These are phyloP conservation scores for Dorcoceras hygrometricum DNA, from an alignment of 257 asterid species.

Conservation along the genomic window DNA sequence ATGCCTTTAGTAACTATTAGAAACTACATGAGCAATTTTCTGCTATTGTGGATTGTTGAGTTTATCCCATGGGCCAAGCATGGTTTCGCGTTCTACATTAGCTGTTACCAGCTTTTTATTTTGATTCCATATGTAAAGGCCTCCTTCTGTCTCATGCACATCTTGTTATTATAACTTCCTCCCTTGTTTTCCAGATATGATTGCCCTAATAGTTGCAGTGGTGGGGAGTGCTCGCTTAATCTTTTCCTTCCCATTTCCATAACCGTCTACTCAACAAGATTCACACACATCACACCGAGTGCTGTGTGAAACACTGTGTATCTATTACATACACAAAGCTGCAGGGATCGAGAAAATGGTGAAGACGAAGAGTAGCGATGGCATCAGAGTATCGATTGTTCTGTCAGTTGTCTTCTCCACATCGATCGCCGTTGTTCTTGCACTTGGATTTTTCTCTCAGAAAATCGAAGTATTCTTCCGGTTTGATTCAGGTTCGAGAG, in stretches of 20 bases:
- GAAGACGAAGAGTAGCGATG: constrained; percentile 20
- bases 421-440: constrained; percentile 25
- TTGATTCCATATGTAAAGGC: too few species aligned
- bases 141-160: too few species aligned
- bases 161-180: too few species aligned
- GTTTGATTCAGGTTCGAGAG: constrained; percentile 19
- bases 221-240: constrained; percentile 9
- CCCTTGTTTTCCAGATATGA: too few species aligned
- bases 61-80: too few species aligned
- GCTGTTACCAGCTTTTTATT: too few species aligned
- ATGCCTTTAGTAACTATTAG: too few species aligned
- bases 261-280: constrained; percentile 43
- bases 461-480: constrained; percentile 22
- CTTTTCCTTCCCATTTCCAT: constrained; percentile 27
- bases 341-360: constrained; percentile 10
- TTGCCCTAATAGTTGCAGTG: too few species aligned
- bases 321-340: neutral
- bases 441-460: constrained; percentile 22
- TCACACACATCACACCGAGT: constrained; percentile 28
- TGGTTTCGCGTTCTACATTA: too few species aligned
- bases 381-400: constrained; percentile 17
- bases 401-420: constrained; percentile 24
- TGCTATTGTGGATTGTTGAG: too few species aligned
- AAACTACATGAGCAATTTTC: too few species aligned
- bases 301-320: neutral